These are phyloP conservation scores for Astathelohania contejeani DNA, from an alignment of 371 early-diverging fungal species.

Conservation along the genomic window DNA sequence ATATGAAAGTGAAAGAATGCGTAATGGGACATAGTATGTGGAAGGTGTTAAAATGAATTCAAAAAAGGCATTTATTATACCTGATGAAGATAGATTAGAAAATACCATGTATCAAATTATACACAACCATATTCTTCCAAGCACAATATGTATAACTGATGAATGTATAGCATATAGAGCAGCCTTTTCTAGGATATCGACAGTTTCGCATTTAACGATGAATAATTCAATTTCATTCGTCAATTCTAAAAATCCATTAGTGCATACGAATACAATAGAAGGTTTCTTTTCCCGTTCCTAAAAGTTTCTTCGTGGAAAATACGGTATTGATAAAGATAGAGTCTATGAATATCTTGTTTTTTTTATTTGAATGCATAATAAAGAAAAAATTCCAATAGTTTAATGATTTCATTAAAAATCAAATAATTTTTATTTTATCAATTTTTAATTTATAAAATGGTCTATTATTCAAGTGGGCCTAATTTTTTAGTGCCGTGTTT, in stretches of 20 bases:
- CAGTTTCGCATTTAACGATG: not conserved
- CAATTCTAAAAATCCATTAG: not conserved
- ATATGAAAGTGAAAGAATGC: not conserved
- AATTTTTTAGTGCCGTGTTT: too few relatives aligned
- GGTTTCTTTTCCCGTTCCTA: not conserved
- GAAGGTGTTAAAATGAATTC: not conserved
- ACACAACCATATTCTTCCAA: not conserved
- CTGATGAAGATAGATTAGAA: not conserved
- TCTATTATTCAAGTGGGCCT: too few relatives aligned
- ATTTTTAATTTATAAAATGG: not conserved
- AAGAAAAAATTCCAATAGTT: not conserved
- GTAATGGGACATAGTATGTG: too few relatives aligned
- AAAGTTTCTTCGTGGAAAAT: not conserved
- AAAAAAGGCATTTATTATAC: not conserved
- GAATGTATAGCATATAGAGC: not conserved
- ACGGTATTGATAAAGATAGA: not conserved
- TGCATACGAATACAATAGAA: slow-evolving; percentile 1
- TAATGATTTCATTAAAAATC: not conserved
- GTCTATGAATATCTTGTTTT: not conserved
- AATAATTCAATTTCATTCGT: slow-evolving; percentile 1
- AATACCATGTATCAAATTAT: slow-evolving; percentile 1
- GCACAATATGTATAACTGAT: not conserved
- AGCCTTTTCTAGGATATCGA: not conserved
- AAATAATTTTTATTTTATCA: not conserved
- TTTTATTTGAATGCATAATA: slow-evolving; percentile 3